phyloP scores from a whole-genome alignment of 306 rosid genomes.

The Senna tora region DNA sequence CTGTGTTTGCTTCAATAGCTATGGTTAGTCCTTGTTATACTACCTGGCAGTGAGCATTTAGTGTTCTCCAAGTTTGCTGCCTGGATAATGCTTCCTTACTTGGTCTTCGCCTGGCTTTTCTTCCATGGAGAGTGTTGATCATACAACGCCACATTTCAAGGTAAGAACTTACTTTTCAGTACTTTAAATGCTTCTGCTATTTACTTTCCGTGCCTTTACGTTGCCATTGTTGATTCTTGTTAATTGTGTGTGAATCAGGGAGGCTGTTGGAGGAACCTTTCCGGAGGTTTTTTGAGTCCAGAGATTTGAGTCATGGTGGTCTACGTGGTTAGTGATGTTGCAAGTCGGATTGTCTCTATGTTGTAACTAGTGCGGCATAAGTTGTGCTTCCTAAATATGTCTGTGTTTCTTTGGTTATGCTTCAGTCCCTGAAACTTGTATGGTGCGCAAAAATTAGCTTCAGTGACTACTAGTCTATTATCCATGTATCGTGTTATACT shows the following conservation, averaged over 20 bases:
- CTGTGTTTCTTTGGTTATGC: slow-evolving; percentile 16
- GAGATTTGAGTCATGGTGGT: slow-evolving; percentile 12
- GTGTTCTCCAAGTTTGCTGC: background rate
- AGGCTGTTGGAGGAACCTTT: slow-evolving; percentile 33
- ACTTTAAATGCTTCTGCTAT: slow-evolving; percentile 3
- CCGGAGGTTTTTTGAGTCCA: background rate
- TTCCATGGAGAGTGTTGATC: slow-evolving; percentile 51
- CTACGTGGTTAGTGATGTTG: slow-evolving; percentile 17
- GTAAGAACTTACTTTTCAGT: slow-evolving; percentile 36
- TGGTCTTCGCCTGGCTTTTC: slow-evolving; percentile 32
- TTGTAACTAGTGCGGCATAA: background rate
- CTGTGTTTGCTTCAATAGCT: slow-evolving; percentile 39
- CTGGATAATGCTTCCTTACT: slow-evolving; percentile 23
- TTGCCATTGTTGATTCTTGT: background rate
- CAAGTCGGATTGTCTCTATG: slow-evolving; percentile 12
- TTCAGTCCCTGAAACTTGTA: too few relatives aligned
- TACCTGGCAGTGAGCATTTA: slow-evolving; percentile 30
- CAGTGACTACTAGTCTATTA: background rate
- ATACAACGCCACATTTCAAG: slow-evolving; percentile 49
- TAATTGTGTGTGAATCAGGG: slow-evolving; percentile 48
- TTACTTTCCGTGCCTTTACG: slow-evolving; percentile 1
- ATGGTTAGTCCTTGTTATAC: slow-evolving; percentile 37
- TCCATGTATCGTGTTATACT: background rate
- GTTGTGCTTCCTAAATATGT: background rate
- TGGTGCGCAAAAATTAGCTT: slow-evolving; percentile 7